A percentile compares a stretch with the other conserved stretches of the same genome.
These are phyloP conservation scores for Recurvomyces mirabilis DNA, from an alignment of 495 filamentous ascomycete species.

Conservation along the genomic window DNA sequence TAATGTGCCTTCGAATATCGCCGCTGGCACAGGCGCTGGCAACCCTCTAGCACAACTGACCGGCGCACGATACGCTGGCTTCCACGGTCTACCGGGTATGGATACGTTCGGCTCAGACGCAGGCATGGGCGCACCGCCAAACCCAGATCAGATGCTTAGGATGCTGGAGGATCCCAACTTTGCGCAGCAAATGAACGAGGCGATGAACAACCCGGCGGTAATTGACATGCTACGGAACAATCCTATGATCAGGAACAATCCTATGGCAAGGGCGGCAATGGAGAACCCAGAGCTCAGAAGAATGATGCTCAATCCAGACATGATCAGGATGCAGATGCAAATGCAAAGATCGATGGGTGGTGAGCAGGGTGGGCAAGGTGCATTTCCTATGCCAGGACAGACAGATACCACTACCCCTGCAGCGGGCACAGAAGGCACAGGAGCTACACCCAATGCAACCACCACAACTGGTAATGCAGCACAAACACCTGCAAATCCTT, in stretches of 20 bases:
- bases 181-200: conserved; percentile 77
- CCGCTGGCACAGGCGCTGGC: conserved; percentile 71
- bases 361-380: conserved; percentile 36
- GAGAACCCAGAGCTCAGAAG: conserved; percentile 74
- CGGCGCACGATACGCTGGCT: conserved; percentile 86
- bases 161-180: conserved; percentile 83
- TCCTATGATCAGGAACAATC: conserved; percentile 74
- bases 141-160: conserved; percentile 59
- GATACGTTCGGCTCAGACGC: conserved; percentile 94
- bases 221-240: conserved; percentile 84
- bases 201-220: conserved; percentile 82
- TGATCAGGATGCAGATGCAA: conserved; percentile 64
- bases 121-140: conserved; percentile 56
- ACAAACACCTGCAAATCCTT: conserved; percentile 51
- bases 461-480: conserved; percentile 14
- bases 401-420: conserved; percentile 53
- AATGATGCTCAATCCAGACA: conserved; percentile 91
- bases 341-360: conserved; percentile 66
- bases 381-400: conserved; percentile 81
- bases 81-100: conserved; percentile 74
- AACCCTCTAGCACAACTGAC: conserved; percentile 86
- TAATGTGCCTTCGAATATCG: conserved; percentile 77
- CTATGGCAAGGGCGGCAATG: conserved; percentile 71
- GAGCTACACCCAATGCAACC: conserved; percentile 22
- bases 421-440: conserved; percentile 15